Evolutionary conservation across 306 rosid species (phyloP).

Genomic region (Medicago ruthenica): DNA sequence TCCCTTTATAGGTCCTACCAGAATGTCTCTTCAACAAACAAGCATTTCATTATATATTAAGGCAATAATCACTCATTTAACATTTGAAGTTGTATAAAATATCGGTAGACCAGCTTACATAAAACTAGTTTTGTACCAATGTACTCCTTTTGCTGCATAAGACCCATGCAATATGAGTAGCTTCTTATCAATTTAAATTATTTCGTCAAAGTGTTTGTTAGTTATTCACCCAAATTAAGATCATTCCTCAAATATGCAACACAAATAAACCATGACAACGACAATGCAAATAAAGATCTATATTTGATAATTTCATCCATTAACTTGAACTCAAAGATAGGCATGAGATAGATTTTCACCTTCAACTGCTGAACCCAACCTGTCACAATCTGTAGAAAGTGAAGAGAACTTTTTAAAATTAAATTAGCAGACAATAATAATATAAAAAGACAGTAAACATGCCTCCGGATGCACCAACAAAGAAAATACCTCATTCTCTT

Average conservation of each 20-base stretch:
- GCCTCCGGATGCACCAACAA: conserved; percentile 34
- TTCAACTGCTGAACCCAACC: conserved; percentile 76
- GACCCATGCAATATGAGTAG: conserved; percentile 27
- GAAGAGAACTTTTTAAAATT: conserved; percentile 35
- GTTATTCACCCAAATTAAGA: conserved; percentile 36
- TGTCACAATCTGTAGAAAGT: conserved; percentile 67
- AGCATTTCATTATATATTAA: conserved; percentile 31
- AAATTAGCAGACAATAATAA: conserved; percentile 36
- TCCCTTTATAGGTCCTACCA: neutral
- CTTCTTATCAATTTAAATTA: conserved; percentile 21
- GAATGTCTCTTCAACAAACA: conserved; percentile 23
- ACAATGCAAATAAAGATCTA: conserved; percentile 37
- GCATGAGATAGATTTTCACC: conserved; percentile 57
- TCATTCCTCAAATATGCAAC: conserved; percentile 23
- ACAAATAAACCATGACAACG: conserved; percentile 13
- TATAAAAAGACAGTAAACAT: conserved; percentile 6
- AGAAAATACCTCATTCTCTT: conserved; percentile 78
- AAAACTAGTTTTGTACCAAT: conserved; percentile 21
- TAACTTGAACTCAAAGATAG: conserved; percentile 38
- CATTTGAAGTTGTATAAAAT: conserved; percentile 22
- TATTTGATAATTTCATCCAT: conserved; percentile 18
- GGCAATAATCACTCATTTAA: conserved; percentile 29
- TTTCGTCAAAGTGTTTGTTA: conserved; percentile 2
- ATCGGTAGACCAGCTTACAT: conserved; percentile 18
- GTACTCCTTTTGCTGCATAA: conserved; percentile 26